These are phyloP conservation scores for Clonostachys solani DNA, from an alignment of 2,329 filamentous ascomycete genomes.

Conservation along the genomic window DNA sequence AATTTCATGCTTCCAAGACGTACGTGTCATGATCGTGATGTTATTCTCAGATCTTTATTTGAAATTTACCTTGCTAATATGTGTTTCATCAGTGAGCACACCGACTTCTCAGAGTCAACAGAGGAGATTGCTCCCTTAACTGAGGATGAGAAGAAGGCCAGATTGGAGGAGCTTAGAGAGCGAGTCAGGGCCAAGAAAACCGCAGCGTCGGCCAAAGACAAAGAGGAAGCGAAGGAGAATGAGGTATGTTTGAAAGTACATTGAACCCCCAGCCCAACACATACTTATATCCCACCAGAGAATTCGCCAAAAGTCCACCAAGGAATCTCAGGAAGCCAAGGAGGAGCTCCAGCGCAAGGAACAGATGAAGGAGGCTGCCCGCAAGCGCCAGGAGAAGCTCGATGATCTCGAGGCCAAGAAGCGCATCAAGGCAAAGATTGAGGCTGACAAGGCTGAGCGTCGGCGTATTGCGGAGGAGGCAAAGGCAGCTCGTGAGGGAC, in stretches of 20 bases:
- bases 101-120: constrained; percentile 88
- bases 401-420: constrained; percentile 84
- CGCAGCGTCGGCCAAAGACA: constrained; percentile 65
- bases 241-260: constrained; percentile 50
- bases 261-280: too few relatives aligned
- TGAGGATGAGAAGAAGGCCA: constrained; percentile 84
- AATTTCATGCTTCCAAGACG: constrained; percentile 89
- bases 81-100: constrained; percentile 61
- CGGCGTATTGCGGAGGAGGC: constrained; percentile 79
- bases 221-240: constrained; percentile 78
- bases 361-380: constrained; percentile 83
- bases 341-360: constrained; percentile 86
- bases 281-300: constrained; percentile 29
- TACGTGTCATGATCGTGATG: constrained; percentile 26
- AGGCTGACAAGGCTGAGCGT: constrained; percentile 88
- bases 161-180: constrained; percentile 68
- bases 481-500: constrained; percentile 83
- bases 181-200: constrained; percentile 71
- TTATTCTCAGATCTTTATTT: neutral
- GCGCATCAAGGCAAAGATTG: constrained; percentile 88
- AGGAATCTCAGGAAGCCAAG: constrained; percentile 83
- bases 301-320: constrained; percentile 82
- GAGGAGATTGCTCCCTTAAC: constrained; percentile 89
- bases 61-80: neutral
- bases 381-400: constrained; percentile 83